A percentile compares a stretch with the other conserved stretches of the same genome.
phyloP scores from a whole-genome alignment of 1,284 basidiomycete species.

The Microbotryum lychnidis-dioicae region DNA sequence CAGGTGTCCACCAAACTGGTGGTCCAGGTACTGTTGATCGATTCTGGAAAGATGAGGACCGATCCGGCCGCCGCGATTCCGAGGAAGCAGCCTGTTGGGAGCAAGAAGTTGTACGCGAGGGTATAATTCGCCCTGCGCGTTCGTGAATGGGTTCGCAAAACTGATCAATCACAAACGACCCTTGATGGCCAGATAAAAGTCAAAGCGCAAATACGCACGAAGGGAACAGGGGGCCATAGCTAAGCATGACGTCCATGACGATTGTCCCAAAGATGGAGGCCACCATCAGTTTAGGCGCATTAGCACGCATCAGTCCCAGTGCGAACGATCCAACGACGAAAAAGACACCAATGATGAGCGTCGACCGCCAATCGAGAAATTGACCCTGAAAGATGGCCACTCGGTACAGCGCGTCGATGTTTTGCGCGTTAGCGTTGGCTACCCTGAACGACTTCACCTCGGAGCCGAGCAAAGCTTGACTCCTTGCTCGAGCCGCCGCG shows the following conservation, averaged over 20 bases:
- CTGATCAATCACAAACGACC: not conserved
- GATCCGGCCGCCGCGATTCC: conserved; percentile 54
- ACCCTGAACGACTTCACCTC: conserved; percentile 42
- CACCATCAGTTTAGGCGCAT: conserved; percentile 54
- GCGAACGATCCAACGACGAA: conserved; percentile 57
- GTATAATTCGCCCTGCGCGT: not conserved
- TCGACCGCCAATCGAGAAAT: conserved; percentile 57
- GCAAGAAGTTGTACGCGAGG: conserved; percentile 47
- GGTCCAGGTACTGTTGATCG: conserved; percentile 51
- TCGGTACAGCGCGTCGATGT: conserved; percentile 48
- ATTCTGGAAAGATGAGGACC: conserved; percentile 63
- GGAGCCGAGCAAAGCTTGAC: conserved; percentile 47
- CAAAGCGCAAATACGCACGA: conserved; percentile 33
- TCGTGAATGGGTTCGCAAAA: not conserved
- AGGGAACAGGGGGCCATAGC: conserved; percentile 57
- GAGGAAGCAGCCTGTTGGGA: conserved; percentile 54
- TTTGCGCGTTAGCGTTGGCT: conserved; percentile 47
- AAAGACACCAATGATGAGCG: conserved; percentile 58
- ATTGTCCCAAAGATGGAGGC: conserved; percentile 41
- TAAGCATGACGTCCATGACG: conserved; percentile 55
- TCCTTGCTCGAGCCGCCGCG: conserved; percentile 53
- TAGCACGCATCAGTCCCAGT: conserved; percentile 55
- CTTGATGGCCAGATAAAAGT: not conserved
- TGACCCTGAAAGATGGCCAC: conserved; percentile 54
- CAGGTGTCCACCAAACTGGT: conserved; percentile 35